Evolutionary conservation across 2,329 filamentous ascomycete species (phyloP).

Genomic region (Tolypocladium inflatum): DNA sequence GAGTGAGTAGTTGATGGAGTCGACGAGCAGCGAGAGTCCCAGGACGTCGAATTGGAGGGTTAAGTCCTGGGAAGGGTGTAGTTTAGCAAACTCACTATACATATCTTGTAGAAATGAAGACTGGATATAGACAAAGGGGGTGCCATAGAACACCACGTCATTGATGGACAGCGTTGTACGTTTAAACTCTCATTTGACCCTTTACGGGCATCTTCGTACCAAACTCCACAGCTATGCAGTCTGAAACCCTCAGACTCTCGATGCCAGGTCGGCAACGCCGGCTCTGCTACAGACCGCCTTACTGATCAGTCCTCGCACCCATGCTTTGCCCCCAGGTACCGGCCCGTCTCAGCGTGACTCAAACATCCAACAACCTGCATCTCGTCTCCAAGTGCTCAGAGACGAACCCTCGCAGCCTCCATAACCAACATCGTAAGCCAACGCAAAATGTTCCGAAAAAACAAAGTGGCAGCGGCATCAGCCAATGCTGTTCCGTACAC

Average conservation of each 20-base stretch:
- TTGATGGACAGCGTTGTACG: not conserved
- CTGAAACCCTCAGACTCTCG: not conserved
- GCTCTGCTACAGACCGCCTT: not conserved
- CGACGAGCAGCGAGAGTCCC: too few relatives aligned
- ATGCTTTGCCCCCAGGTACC: not conserved
- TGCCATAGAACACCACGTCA: not conserved
- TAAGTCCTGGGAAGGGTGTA: not conserved
- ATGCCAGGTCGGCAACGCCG: not conserved
- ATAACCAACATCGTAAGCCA: not conserved
- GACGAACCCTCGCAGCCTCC: not conserved
- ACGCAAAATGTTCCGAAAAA: not conserved
- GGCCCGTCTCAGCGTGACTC: not conserved
- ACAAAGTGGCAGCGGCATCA: not conserved
- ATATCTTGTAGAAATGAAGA: not conserved
- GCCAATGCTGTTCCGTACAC: conserved; percentile 7
- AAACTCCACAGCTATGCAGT: too few relatives aligned
- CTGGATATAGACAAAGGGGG: not conserved
- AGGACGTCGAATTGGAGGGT: not conserved
- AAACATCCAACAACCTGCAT: not conserved
- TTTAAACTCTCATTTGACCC: not conserved
- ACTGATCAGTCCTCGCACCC: not conserved
- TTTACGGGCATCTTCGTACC: not conserved
- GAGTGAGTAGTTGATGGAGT: too few relatives aligned
- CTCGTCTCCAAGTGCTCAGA: not conserved
- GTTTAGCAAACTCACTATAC: too few relatives aligned